Evolutionary conservation across 805 yeast species (phyloP).

Genomic region (Candida boidinii): DNA sequence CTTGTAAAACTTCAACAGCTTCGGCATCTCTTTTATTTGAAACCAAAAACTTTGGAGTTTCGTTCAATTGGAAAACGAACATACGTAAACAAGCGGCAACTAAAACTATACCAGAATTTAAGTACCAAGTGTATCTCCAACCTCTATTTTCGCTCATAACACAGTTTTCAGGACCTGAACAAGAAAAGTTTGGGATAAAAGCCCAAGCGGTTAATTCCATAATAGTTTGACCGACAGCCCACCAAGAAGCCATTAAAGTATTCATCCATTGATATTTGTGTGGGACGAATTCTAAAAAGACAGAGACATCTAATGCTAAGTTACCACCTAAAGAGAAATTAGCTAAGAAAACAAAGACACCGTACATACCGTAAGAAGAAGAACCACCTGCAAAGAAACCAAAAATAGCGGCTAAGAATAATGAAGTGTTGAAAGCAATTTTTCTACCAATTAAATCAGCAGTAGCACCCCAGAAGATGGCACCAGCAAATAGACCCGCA

Average conservation of each 20-base stretch:
- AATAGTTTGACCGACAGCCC: conserved; percentile 57
- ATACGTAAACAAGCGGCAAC: conserved; percentile 40
- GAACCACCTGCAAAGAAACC: conserved; percentile 48
- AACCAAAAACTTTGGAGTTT: conserved; percentile 48
- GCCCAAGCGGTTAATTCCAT: conserved; percentile 49
- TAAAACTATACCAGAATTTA: conserved; percentile 44
- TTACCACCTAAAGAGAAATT: conserved; percentile 49
- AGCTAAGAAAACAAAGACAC: conserved; percentile 36
- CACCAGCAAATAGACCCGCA: conserved; percentile 44
- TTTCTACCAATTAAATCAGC: conserved; percentile 49
- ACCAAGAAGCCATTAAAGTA: conserved; percentile 48
- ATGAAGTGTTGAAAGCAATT: conserved; percentile 40
- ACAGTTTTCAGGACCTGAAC: conserved; percentile 35
- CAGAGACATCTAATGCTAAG: conserved; percentile 44
- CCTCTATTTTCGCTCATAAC: conserved; percentile 41
- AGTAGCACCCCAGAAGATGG: conserved; percentile 47
- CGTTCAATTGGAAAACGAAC: conserved; percentile 35
- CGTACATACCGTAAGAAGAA: conserved; percentile 39
- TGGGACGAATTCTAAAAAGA: conserved; percentile 46
- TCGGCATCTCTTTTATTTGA: conserved; percentile 43
- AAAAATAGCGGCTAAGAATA: conserved; percentile 39
- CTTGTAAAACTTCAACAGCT: conserved; percentile 34
- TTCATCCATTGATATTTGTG: conserved; percentile 40
- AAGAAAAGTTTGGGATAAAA: conserved; percentile 40
- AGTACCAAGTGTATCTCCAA: conserved; percentile 52